These are phyloP conservation scores for Cercospora zeina DNA, from an alignment of 2,329 filamentous ascomycete genomes.

Conservation along the genomic window DNA sequence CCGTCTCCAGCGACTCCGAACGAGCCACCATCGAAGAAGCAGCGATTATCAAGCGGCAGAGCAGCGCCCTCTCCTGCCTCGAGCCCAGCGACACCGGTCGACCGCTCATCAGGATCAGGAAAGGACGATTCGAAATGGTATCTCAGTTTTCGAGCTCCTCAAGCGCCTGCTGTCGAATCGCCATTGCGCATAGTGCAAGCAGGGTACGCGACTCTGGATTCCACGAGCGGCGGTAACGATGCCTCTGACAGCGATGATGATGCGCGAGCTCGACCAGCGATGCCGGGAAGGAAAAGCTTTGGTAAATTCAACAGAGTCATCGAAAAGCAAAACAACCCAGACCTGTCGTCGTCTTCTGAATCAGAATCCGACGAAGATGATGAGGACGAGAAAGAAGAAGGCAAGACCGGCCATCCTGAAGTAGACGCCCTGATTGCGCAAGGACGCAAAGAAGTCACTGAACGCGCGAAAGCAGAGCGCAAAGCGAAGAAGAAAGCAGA, in stretches of 20 bases:
- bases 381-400: constrained; percentile 41
- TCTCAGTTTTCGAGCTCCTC: constrained; percentile 57
- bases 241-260: constrained; percentile 41
- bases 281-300: constrained; percentile 52
- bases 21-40: constrained; percentile 62
- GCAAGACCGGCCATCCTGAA: constrained; percentile 46
- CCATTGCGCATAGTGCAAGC: constrained; percentile 61
- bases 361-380: constrained; percentile 41
- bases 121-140: constrained; percentile 75
- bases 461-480: constrained; percentile 47
- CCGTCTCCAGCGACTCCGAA: constrained; percentile 56
- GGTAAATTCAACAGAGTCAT: constrained; percentile 50
- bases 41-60: constrained; percentile 54
- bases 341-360: constrained; percentile 33
- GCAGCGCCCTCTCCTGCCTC: constrained; percentile 45
- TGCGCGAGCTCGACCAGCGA: constrained; percentile 35
- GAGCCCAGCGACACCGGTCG: constrained; percentile 30
- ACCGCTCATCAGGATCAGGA: constrained; percentile 60
- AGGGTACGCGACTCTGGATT: constrained; percentile 57
- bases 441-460: constrained; percentile 48
- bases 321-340: constrained; percentile 47
- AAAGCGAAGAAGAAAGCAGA: constrained; percentile 53
- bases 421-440: constrained; percentile 49
- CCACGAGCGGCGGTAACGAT: constrained; percentile 29
- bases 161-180: constrained; percentile 38